Conservation (phyloP, 257 asterid genomes). For the Nicotiana obtusifolia region DNA sequence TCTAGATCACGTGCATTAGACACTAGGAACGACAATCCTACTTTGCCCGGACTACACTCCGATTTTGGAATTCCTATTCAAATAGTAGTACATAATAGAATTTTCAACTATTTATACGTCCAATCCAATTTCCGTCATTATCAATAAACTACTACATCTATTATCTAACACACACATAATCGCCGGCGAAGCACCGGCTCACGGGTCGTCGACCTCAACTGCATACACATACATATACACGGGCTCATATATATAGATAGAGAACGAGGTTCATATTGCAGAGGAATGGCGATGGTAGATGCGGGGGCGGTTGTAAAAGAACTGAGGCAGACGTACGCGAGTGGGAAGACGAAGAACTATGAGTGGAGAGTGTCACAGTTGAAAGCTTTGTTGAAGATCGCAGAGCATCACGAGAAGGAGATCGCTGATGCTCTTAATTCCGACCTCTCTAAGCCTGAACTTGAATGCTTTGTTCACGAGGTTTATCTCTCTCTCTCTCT, state of each 20-base stretch:
- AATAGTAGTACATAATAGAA: neutral
- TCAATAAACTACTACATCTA: neutral
- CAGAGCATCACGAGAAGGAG: conserved; percentile 52
- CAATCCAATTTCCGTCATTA: neutral
- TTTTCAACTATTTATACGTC: neutral
- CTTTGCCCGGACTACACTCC: neutral
- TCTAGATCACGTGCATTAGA: neutral
- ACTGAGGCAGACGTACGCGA: conserved; percentile 39
- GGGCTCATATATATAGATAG: neutral
- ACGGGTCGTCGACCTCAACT: neutral
- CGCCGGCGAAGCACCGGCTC: neutral
- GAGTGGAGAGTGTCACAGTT: conserved; percentile 89
- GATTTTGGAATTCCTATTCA: neutral
- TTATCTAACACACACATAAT: neutral
- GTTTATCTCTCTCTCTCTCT: conserved; percentile 21
- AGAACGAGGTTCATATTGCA: neutral
- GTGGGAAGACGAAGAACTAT: conserved; percentile 59
- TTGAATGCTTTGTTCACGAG: conserved; percentile 71
- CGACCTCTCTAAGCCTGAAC: conserved; percentile 72
- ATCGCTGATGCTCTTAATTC: conserved; percentile 55
- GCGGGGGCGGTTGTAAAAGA: conserved; percentile 48
- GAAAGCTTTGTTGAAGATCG: conserved; percentile 49
- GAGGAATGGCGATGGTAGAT: conserved; percentile 31
- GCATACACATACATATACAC: neutral
- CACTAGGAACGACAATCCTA: neutral